Conservation (phyloP, 306 rosid genomes). For the Erythrophleum fordii region DNA sequence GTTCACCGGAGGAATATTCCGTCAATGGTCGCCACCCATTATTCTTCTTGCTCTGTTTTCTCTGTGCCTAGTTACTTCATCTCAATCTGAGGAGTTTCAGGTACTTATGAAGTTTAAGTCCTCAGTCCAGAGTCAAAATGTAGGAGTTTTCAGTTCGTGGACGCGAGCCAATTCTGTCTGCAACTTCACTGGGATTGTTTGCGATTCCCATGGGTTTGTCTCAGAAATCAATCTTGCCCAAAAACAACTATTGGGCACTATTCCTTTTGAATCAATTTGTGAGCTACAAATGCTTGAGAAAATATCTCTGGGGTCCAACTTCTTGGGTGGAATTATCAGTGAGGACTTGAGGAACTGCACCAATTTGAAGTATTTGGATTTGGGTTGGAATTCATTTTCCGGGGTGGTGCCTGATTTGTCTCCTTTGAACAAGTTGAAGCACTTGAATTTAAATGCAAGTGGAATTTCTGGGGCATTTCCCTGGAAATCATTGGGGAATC, state of each 20-base stretch:
- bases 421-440: slow-evolving; percentile 46
- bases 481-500: slow-evolving; percentile 77
- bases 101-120: slow-evolving; percentile 55
- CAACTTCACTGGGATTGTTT: slow-evolving; percentile 63
- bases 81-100: slow-evolving; percentile 55
- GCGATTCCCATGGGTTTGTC: slow-evolving; percentile 62
- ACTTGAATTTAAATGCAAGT: slow-evolving; percentile 60
- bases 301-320: slow-evolving; percentile 58
- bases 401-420: slow-evolving; percentile 78
- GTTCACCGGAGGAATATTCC: slow-evolving; percentile 40
- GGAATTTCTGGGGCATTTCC: slow-evolving; percentile 81
- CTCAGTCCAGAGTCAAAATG: slow-evolving; percentile 48
- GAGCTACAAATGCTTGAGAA: slow-evolving; percentile 56
- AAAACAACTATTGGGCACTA: slow-evolving; percentile 53
- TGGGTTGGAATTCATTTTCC: slow-evolving; percentile 65
- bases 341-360: slow-evolving; percentile 65
- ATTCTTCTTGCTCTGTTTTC: slow-evolving; percentile 43
- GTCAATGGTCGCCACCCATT: slow-evolving; percentile 25
- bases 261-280: slow-evolving; percentile 72
- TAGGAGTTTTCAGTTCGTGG: slow-evolving; percentile 64
- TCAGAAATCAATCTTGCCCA: slow-evolving; percentile 62
- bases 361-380: slow-evolving; percentile 64
- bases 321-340: slow-evolving; percentile 51
- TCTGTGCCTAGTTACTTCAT: slow-evolving; percentile 39
- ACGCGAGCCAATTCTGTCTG: slow-evolving; percentile 38